Evolutionary conservation across 192 early-diverging fungal genomes (phyloP), one percentile per base, ranked within the genome.

Genomic region (Coemansia erecta): DNA sequence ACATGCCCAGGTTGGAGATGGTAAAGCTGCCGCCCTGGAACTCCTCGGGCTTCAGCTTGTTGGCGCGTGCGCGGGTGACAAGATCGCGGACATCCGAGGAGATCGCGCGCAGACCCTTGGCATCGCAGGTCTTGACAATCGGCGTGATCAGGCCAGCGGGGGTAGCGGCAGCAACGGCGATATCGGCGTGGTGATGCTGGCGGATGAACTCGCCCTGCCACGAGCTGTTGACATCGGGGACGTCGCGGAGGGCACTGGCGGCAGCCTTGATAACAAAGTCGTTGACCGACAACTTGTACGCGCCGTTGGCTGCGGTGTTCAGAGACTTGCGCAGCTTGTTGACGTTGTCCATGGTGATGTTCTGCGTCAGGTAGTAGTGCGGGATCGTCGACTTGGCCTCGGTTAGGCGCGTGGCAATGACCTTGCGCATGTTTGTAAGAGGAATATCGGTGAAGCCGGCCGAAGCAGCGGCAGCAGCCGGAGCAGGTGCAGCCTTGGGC

Each of bases 1-100:
- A 96, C 96, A 98, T 98, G 61, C 96, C 96, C 60, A 98, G 82
- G 83, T 98, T 98, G 55, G 94, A 96, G 78, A 98, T 95, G 56
- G 96, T 92, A 82, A 98, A 98, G 45, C 89, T 87, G 40, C 96
- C 96, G 74, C 95, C 95, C 69, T 98, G 96, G 87, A 93, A 98
- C 83, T 98, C 96, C 37, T 96, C 84, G 50, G 94, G 96, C 62
- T 84, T 80, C 11, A 98, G 85, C 85, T 95, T 95, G 80, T 88
- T 88, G 52, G 80, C 86, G 43, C 88, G 91, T 46, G 94, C 96
- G 49, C 89, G 86, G 12, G 71, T 72, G 21, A 93, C 94, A 61
- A 98, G 74, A 39, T 90, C 87, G 71, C 91, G 91, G 52, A 96
- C 89, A 49, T 85, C 84, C 61, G 89, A 82, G 35, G 94, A 93